phyloP scores from a whole-genome alignment of 257 asterid genomes.

The Paraleonurus japonicus region DNA sequence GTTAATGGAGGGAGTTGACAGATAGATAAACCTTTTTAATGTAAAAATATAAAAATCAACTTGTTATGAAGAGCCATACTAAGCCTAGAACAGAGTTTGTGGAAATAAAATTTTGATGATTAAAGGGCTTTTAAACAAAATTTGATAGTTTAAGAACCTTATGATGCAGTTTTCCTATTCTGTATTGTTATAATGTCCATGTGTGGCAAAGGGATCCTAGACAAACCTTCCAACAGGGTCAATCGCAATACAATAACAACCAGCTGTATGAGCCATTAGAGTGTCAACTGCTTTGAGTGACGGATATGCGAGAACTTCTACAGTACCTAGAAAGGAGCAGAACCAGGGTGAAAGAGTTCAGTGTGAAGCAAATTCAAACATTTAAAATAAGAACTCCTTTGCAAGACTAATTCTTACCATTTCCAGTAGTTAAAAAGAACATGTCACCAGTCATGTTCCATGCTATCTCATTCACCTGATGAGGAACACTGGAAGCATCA shows the following conservation, averaged over 20 bases:
- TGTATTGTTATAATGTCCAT: too few relatives aligned
- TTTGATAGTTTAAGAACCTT: too few relatives aligned
- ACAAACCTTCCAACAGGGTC: conserved; percentile 91
- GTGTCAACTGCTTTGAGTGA: conserved; percentile 75
- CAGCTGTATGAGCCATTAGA: conserved; percentile 98
- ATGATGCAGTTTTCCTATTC: too few relatives aligned
- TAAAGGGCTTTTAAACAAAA: too few relatives aligned
- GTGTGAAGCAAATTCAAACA: conserved; percentile 14
- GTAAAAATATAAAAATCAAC: too few relatives aligned
- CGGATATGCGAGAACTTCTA: conserved; percentile 93
- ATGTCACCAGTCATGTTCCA: conserved; percentile 70
- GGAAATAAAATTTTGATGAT: too few relatives aligned
- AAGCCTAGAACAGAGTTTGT: too few relatives aligned
- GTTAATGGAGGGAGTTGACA: too few relatives aligned
- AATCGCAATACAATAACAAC: conserved; percentile 98
- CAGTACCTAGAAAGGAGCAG: conserved; percentile 60
- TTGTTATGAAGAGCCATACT: too few relatives aligned
- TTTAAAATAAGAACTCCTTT: conserved; percentile 3
- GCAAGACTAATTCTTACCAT: conserved; percentile 56
- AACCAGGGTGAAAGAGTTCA: background rate
- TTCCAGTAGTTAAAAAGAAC: conserved; percentile 94
- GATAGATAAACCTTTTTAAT: too few relatives aligned
- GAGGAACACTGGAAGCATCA: conserved; percentile 18
- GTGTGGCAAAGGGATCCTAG: conserved; percentile 6
- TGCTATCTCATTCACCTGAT: conserved; percentile 85